Evolutionary conservation across 2,329 filamentous ascomycete genomes (phyloP).

Genomic region (Calonectria henricotiae): DNA sequence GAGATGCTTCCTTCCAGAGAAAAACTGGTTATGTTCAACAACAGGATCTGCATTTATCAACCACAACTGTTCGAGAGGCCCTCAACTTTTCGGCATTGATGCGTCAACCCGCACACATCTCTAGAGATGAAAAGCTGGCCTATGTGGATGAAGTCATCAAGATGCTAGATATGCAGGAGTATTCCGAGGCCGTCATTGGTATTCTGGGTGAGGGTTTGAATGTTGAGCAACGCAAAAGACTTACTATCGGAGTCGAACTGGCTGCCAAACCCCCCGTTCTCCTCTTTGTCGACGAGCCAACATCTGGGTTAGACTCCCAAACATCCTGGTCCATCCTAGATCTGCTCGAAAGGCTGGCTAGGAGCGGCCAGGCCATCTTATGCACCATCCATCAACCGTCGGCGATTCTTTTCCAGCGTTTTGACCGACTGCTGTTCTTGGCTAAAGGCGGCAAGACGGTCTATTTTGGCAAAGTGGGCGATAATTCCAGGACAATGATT

Average conservation of each 20-base stretch:
- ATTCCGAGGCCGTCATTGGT: constrained; percentile 75
- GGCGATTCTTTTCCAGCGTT: constrained; percentile 65
- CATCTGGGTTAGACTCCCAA: constrained; percentile 73
- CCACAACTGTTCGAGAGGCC: constrained; percentile 87
- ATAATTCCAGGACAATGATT: constrained; percentile 68
- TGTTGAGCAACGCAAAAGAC: constrained; percentile 72
- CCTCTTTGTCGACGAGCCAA: constrained; percentile 73
- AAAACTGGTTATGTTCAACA: constrained; percentile 93
- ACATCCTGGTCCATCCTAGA: constrained; percentile 73
- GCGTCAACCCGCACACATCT: constrained; percentile 80
- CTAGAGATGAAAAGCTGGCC: constrained; percentile 80
- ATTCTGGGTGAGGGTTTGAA: constrained; percentile 72
- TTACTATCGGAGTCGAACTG: constrained; percentile 73
- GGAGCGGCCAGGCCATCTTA: constrained; percentile 65
- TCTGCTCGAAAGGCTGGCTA: constrained; percentile 73
- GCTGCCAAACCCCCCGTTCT: constrained; percentile 70
- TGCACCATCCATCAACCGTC: constrained; percentile 70
- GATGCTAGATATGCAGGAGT: constrained; percentile 76
- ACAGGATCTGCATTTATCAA: constrained; percentile 87
- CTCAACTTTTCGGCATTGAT: constrained; percentile 88
- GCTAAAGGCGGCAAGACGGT: constrained; percentile 75
- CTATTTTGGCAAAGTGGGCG: constrained; percentile 77
- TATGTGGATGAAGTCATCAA: constrained; percentile 86
- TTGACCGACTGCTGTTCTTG: constrained; percentile 74
- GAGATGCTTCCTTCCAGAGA: constrained; percentile 86